Evolutionary conservation across 2,329 filamentous ascomycete species (phyloP).

Genomic region (Trichoderma atrobrunneum): DNA sequence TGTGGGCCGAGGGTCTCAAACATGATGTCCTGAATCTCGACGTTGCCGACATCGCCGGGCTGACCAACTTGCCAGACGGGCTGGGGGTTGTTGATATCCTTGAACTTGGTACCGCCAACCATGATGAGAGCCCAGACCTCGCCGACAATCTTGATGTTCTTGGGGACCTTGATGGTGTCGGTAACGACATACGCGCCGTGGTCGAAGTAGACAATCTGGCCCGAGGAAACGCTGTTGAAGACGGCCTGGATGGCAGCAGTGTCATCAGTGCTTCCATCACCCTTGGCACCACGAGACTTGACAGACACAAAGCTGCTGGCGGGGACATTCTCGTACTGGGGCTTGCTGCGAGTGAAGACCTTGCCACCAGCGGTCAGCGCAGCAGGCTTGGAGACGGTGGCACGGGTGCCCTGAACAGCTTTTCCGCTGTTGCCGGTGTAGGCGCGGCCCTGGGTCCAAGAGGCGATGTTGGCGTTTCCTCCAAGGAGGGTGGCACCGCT

Average conservation of each 20-base stretch:
- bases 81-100: slow-evolving; percentile 70
- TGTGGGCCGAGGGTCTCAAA: slow-evolving; percentile 80
- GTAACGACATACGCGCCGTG: slow-evolving; percentile 71
- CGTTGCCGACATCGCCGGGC: slow-evolving; percentile 69
- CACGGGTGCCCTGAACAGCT: slow-evolving; percentile 58
- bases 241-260: slow-evolving; percentile 78
- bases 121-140: slow-evolving; percentile 91
- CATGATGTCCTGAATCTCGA: slow-evolving; percentile 86
- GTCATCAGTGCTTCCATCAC: slow-evolving; percentile 85
- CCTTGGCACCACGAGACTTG: slow-evolving; percentile 78
- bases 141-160: slow-evolving; percentile 81
- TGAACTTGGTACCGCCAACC: slow-evolving; percentile 73
- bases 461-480: slow-evolving; percentile 65
- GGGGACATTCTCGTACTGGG: slow-evolving; percentile 72
- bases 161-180: slow-evolving; percentile 68
- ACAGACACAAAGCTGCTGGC: slow-evolving; percentile 76
- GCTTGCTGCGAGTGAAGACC: slow-evolving; percentile 81
- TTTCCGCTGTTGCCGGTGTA: slow-evolving; percentile 55
- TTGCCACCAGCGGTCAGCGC: slow-evolving; percentile 64
- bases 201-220: slow-evolving; percentile 71
- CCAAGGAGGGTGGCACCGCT: slow-evolving; percentile 61
- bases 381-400: slow-evolving; percentile 59
- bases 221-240: slow-evolving; percentile 63
- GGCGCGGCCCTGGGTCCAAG: slow-evolving; percentile 77
- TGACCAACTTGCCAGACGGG: slow-evolving; percentile 85